Conservation (phyloP, 2,329 filamentous ascomycete species). For the Scedosporium minutisporum region DNA sequence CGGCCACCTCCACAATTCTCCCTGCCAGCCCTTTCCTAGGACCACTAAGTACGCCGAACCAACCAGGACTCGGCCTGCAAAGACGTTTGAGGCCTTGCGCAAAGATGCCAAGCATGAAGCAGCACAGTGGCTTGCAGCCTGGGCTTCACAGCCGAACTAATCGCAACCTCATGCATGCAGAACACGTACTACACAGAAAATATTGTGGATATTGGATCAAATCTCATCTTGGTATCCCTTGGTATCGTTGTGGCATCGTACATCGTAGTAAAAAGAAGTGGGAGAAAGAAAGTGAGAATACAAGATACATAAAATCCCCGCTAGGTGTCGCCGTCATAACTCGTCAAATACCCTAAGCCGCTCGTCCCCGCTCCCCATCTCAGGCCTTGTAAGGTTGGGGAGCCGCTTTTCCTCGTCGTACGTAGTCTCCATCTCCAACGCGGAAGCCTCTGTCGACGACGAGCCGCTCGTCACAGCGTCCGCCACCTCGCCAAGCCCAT, state of each 20-base stretch:
- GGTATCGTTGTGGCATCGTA: not conserved
- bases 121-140: not conserved
- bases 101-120: not conserved
- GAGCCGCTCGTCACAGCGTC: not conserved
- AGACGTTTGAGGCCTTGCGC: not conserved
- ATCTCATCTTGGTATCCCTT: not conserved
- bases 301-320: not conserved
- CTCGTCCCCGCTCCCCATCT: slow-evolving; percentile 18
- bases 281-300: not conserved
- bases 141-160: not conserved
- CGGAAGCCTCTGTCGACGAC: not conserved
- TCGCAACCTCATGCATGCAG: not conserved
- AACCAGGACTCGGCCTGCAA: not conserved
- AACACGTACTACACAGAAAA: not conserved
- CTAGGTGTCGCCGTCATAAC: slow-evolving; percentile 22
- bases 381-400: not conserved
- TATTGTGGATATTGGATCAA: not conserved
- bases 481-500: not conserved
- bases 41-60: not conserved
- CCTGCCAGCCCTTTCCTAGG: not conserved
- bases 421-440: not conserved
- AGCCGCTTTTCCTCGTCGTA: not conserved
- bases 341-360: slow-evolving; percentile 36
- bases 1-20: not conserved
- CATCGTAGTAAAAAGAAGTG: not conserved